Conservation (phyloP, 805 yeast species). For the Saccharomycopsis oosterbeekiorum region DNA sequence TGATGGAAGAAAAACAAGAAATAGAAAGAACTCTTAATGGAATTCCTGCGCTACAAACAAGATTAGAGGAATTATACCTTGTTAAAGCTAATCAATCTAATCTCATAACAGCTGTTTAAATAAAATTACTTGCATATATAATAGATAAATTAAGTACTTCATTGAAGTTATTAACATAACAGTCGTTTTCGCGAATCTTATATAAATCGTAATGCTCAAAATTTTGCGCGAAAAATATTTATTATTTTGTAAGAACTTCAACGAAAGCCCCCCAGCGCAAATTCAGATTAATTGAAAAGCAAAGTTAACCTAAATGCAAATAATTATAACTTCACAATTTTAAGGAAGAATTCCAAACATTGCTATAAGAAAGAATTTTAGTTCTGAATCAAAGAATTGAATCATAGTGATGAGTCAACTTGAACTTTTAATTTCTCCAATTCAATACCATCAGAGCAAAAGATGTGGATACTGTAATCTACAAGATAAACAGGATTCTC, state of each 20-base stretch:
- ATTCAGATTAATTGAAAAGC: too few species aligned
- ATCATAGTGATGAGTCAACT: neutral
- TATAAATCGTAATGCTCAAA: neutral
- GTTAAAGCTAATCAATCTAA: constrained; percentile 26
- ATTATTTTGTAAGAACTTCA: too few species aligned
- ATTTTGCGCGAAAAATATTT: too few species aligned
- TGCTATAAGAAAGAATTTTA: too few species aligned
- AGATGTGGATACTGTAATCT: constrained; percentile 15
- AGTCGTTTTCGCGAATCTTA: too few species aligned
- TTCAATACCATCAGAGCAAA: constrained; percentile 2
- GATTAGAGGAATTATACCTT: constrained; percentile 53
- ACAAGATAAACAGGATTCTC: neutral
- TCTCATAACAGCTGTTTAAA: neutral
- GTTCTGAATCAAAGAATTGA: too few species aligned
- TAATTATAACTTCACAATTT: too few species aligned
- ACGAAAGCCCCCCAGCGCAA: too few species aligned
- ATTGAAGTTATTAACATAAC: too few species aligned
- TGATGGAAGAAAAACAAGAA: constrained; percentile 68
- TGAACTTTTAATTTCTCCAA: neutral
- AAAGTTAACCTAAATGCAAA: too few species aligned
- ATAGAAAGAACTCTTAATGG: constrained; percentile 65
- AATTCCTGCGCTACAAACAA: constrained; percentile 54
- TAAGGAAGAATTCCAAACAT: too few species aligned
- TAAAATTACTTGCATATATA: neutral
- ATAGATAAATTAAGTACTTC: neutral